A percentile compares a stretch with the other conserved stretches of the same genome.
phyloP scores from a whole-genome alignment of 371 early-diverging fungal genomes.

The Fennellomyces sp. region DNA sequence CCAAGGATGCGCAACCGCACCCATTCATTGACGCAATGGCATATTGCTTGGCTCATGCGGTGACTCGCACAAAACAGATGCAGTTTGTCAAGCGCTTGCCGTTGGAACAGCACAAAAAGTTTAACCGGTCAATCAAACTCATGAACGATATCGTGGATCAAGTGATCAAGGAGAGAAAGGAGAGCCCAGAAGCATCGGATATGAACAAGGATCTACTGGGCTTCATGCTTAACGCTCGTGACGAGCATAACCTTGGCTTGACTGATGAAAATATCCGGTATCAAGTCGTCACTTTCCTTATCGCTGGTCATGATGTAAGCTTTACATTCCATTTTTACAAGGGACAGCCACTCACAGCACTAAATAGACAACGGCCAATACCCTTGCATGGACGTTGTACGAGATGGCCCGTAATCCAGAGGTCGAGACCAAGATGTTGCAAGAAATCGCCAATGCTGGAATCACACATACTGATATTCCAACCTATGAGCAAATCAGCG shows the following conservation, averaged over 20 bases:
- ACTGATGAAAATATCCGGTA: conserved; percentile 58
- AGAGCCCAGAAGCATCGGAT: conserved; percentile 36
- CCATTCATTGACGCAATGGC: conserved; percentile 59
- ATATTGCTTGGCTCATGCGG: conserved; percentile 29
- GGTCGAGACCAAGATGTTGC: conserved; percentile 42
- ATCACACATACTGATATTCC: conserved; percentile 40
- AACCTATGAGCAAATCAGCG: conserved; percentile 45
- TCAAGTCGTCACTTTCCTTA: conserved; percentile 62
- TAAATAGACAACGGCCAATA: conserved; percentile 46
- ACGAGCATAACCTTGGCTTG: conserved; percentile 40
- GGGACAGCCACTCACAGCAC: no score
- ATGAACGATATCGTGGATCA: conserved; percentile 46
- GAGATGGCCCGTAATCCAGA: conserved; percentile 48
- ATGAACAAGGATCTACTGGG: conserved; percentile 55
- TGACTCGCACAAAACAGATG: conserved; percentile 28
- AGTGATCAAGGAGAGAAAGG: conserved; percentile 41
- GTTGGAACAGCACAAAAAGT: conserved; percentile 39
- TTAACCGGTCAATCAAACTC: conserved; percentile 26
- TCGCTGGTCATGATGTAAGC: conserved; percentile 55
- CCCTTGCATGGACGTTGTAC: conserved; percentile 54
- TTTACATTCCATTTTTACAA: no score
- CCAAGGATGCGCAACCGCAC: conserved; percentile 36
- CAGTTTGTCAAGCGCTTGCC: conserved; percentile 51
- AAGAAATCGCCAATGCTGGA: conserved; percentile 55
- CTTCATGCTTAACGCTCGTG: conserved; percentile 60